Conservation (phyloP, 148 eudicot genomes). For the Dianthus caryophyllus region DNA sequence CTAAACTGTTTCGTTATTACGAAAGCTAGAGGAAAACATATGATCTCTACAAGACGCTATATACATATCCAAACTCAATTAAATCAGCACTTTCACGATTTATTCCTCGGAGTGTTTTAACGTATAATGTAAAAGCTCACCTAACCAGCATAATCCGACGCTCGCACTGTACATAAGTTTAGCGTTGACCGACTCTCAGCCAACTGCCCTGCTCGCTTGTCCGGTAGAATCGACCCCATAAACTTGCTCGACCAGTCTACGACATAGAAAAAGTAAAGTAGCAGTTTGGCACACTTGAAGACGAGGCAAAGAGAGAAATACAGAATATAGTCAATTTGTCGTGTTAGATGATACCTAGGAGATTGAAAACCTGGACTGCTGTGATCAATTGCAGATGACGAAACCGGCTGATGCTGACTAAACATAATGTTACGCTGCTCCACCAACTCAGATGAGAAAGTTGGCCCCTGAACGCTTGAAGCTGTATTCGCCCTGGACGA, state of each 20-base stretch:
- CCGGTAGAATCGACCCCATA: slow-evolving; percentile 8
- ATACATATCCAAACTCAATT: slow-evolving; percentile 7
- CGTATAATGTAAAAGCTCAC: neutral
- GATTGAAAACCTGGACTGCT: slow-evolving; percentile 22
- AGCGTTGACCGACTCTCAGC: neutral
- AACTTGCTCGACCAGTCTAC: slow-evolving; percentile 13
- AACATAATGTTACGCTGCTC: slow-evolving; percentile 29
- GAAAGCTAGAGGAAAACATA: neutral
- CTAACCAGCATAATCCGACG: neutral
- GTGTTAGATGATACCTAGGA: slow-evolving; percentile 28
- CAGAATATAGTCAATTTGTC: neutral
- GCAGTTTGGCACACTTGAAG: neutral
- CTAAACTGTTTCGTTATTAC: neutral
- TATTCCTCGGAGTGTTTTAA: slow-evolving; percentile 5
- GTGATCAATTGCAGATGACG: slow-evolving; percentile 27
- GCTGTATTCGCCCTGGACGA: slow-evolving; percentile 34
- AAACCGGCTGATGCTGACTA: slow-evolving; percentile 21
- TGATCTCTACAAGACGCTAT: slow-evolving; percentile 4
- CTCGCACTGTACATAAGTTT: neutral
- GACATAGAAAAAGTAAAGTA: neutral
- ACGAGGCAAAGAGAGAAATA: neutral
- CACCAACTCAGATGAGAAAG: slow-evolving; percentile 31
- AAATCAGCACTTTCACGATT: neutral
- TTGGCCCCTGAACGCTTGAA: slow-evolving; percentile 30
- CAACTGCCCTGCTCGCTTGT: slow-evolving; percentile 11